Percentiles rank a stretch among this genome's conserved stretches.
Evolutionary conservation across 2,329 filamentous ascomycete species (phyloP).

Genomic region (Lachnellula suecica): DNA sequence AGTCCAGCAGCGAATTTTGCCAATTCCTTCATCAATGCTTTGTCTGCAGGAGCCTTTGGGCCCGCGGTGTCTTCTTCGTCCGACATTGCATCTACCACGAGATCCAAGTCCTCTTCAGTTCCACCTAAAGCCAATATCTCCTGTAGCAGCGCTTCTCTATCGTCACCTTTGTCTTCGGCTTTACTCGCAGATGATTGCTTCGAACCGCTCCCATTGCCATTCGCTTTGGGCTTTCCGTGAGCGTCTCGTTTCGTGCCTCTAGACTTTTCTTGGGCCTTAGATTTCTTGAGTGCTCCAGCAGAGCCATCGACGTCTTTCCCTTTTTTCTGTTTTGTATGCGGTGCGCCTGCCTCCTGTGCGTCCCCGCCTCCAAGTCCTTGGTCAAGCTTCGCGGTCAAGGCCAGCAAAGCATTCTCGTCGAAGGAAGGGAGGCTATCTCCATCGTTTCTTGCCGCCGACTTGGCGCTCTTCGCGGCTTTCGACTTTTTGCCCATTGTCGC

Average conservation of each 20-base stretch:
- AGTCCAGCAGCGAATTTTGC: slow-evolving; percentile 51
- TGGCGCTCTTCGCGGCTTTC: slow-evolving; percentile 13
- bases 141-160: slow-evolving; percentile 48
- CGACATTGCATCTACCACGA: slow-evolving; percentile 56
- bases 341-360: slow-evolving; percentile 18
- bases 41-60: slow-evolving; percentile 37
- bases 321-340: slow-evolving; percentile 39
- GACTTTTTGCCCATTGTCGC: not conserved
- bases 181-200: slow-evolving; percentile 14
- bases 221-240: slow-evolving; percentile 30
- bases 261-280: slow-evolving; percentile 16
- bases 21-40: slow-evolving; percentile 49
- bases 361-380: slow-evolving; percentile 45
- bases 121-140: slow-evolving; percentile 67
- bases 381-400: slow-evolving; percentile 58
- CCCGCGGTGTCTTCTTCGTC: slow-evolving; percentile 41
- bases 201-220: slow-evolving; percentile 23
- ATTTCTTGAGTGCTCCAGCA: not conserved
- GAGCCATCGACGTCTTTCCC: slow-evolving; percentile 38
- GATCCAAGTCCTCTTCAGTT: slow-evolving; percentile 61
- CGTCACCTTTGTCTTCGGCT: slow-evolving; percentile 16
- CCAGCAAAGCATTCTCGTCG: slow-evolving; percentile 49
- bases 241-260: slow-evolving; percentile 35
- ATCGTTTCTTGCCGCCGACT: slow-evolving; percentile 19
- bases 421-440: slow-evolving; percentile 39